Base-by-base conservation (phyloP, 768 basidiomycete genomes). In the Pholiota conissans region DNA sequence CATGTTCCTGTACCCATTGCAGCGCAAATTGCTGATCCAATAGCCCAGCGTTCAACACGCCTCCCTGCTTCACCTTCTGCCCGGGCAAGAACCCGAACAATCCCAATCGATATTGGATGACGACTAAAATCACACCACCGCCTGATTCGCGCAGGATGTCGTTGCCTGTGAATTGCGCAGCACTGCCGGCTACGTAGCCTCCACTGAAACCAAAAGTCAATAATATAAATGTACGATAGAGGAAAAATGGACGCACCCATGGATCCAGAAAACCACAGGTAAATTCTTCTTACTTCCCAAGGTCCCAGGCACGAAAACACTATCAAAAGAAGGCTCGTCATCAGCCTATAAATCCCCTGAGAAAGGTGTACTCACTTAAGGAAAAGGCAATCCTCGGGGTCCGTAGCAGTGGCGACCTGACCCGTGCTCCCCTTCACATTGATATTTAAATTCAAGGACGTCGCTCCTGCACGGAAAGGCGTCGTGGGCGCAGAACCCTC, bases 1-100 rank as follows among this genome's bases (percentile, higher is more conserved):
- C 78, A 65, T 79, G 68, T 40, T 66, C 52, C 45, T 77, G 76
- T 3, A 79, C 75, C 79, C 78, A 79, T 52, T 67, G 57, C 9
- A 79, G 55, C 14, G 77, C 77, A 58, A 74, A 76, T 28, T 76
- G 68, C 57, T 79, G 76, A 54, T 79, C 79, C 59, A 79, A 76
- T 79, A 40, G 60, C 18, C 81, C 82, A 13, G 77, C 80, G 48
- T 83, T 84, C 56, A 80, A 60, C 5, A 58, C 73, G 3, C 81
- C 81, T 8, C 68, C 66, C 5, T 69, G 61, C 51, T 81, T 75
- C 3, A 82, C 73, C 28, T 72, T 61, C 26, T 63, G 53, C 1
- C 81, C 79, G 16, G 80, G 49, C 26, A 83, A 63, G 63, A 81
- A 82, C 13, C 80, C 79, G 53, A 75, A 77, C 1, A 77, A 48